Conservation (phyloP, 1,284 basidiomycete genomes). For the Porogramme epimiltina region DNA sequence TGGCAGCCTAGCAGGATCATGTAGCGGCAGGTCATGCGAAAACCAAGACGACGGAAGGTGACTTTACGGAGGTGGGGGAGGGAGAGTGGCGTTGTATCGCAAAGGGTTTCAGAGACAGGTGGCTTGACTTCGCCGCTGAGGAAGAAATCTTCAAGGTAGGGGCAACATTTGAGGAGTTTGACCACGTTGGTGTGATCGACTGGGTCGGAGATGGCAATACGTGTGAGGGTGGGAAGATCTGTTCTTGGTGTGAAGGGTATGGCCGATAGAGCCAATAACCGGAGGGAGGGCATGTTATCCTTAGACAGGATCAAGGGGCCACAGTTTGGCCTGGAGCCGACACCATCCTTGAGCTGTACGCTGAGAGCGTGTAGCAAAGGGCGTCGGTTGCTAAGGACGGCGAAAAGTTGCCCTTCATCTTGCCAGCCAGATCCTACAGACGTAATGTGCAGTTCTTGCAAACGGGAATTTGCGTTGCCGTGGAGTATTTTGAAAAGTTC, state of each 20-base stretch:
- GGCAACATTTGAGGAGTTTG: not conserved
- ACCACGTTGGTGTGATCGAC: not conserved
- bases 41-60: not conserved
- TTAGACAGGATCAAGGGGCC: not conserved
- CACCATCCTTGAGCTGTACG: no score
- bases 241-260: not conserved
- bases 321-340: no score
- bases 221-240: not conserved
- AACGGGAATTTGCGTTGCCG: no score
- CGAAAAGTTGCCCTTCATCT: no score
- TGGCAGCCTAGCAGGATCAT: not conserved
- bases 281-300: not conserved
- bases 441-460: no score
- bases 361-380: no score
- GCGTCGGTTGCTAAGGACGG: no score
- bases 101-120: no score
- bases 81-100: not conserved
- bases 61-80: constrained; percentile 1
- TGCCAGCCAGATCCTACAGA: no score
- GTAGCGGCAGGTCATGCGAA: not conserved
- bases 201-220: not conserved
- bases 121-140: not conserved
- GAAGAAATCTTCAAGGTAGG: not conserved
- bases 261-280: not conserved
- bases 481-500: no score